phyloP scores from a whole-genome alignment of 2,329 filamentous ascomycete genomes.

The Fusarium fujikuroi region DNA sequence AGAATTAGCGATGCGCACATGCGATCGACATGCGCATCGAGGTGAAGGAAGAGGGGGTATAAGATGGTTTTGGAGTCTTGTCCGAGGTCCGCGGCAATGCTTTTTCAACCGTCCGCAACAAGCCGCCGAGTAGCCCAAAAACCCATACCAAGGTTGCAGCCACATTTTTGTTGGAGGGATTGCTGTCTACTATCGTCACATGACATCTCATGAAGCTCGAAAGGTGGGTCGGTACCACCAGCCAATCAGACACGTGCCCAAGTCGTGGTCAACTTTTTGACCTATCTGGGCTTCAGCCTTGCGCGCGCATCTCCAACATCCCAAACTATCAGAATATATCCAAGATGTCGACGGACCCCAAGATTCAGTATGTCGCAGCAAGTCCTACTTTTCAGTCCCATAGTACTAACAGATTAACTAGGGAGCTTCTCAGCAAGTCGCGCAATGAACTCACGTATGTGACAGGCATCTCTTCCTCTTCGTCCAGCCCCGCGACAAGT shows the following conservation, averaged over 20 bases:
- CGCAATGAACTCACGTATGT: conserved; percentile 90
- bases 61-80: conserved; percentile 28
- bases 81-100: conserved; percentile 46
- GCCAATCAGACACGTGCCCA: conserved; percentile 45
- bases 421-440: conserved; percentile 89
- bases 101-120: conserved; percentile 47
- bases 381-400: background rate
- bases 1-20: conserved; percentile 51
- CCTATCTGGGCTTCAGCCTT: conserved; percentile 50
- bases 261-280: conserved; percentile 47
- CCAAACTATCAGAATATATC: conserved; percentile 24
- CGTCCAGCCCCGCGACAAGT: conserved; percentile 24
- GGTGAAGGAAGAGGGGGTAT: conserved; percentile 34
- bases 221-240: background rate
- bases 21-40: conserved; percentile 51
- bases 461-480: conserved; percentile 20
- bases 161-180: conserved; percentile 28
- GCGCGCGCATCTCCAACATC: conserved; percentile 44
- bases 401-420: conserved; percentile 53
- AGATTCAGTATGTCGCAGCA: conserved; percentile 72
- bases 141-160: conserved; percentile 24
- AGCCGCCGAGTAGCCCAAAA: conserved; percentile 41
- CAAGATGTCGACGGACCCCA: conserved; percentile 70
- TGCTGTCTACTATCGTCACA: conserved; percentile 27
- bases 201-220: conserved; percentile 24